Conservation (phyloP, 495 filamentous ascomycete species). For the Xylaria venustula region DNA sequence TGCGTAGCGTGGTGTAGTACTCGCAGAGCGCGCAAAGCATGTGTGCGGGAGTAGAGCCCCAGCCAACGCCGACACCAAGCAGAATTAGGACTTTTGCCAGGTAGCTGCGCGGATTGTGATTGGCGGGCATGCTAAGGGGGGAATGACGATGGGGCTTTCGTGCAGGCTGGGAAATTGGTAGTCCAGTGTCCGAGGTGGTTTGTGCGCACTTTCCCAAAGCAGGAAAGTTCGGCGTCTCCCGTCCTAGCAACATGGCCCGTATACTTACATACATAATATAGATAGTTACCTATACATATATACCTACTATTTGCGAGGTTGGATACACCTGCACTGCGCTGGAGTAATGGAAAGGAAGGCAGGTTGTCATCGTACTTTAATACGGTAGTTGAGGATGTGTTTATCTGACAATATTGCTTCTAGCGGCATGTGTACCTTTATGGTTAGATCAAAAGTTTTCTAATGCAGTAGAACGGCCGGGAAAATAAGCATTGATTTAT, state of each 20-base stretch:
- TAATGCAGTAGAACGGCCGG: too few species aligned
- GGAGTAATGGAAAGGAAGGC: too few species aligned
- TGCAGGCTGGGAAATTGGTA: constrained; percentile 37
- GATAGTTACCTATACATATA: neutral
- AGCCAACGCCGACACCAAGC: constrained; percentile 2
- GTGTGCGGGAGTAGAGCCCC: neutral
- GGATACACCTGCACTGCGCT: too few species aligned
- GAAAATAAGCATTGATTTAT: too few species aligned
- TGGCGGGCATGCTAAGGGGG: constrained; percentile 6
- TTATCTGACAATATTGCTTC: too few species aligned
- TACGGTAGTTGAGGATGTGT: too few species aligned
- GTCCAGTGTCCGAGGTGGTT: constrained; percentile 20
- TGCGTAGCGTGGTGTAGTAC: neutral
- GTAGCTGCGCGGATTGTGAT: neutral
- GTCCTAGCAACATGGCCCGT: too few species aligned
- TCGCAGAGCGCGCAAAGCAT: neutral
- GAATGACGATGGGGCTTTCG: constrained; percentile 13
- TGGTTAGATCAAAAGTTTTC: too few species aligned
- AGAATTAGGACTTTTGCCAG: constrained; percentile 11
- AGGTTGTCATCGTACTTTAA: too few species aligned
- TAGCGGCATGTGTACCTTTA: too few species aligned
- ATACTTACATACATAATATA: neutral
- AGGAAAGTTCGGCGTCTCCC: too few species aligned
- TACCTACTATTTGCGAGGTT: too few species aligned
- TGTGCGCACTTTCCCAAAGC: neutral